Evolutionary conservation across 495 filamentous ascomycete species (phyloP), one percentile per base, ranked within the genome.

Genomic region (Penicillium verhagenii): DNA sequence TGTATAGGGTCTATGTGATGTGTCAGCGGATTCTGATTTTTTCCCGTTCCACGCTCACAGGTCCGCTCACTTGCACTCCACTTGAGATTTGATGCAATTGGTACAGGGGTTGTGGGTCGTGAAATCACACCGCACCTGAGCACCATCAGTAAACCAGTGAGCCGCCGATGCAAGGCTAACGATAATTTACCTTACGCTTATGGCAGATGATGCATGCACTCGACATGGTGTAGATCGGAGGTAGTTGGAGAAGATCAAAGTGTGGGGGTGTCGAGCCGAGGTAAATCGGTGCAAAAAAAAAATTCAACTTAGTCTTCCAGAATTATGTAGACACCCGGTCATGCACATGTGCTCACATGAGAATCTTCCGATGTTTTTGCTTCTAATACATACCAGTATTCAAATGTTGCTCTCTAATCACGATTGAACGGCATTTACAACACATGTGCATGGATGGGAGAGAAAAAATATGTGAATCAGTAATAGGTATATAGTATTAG

Each of bases 201-300:
- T 68, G 65, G 25, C 65, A 68, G 35, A 68, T 66, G 23, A 68
- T 68, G 40, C 65, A 68, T 19, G 65, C 65, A 49, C 52, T 58
- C 18, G 62, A 65, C 65, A 67, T 67, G 50, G 50, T 44, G 49
- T 33, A 48, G 46, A 48, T 48, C 46, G 16, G 11, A 14, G 38
- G 42, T 52, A 47, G 56, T 60, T 57, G 57, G 50, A 63, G 51
- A 37, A 44, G 47, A 26, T 28, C 39, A 35, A 45, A 50, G 29
- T 57, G 62, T 54, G 59, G 56, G 57, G 53, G 43, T n/a, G 4
- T 33, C 6, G 8, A 21, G 21, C 46, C 52, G 40, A 55, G 56
- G 59, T 44, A n/a, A n/a, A n/a, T n/a, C n/a, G n/a, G n/a, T n/a
- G n/a, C n/a, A n/a, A n/a, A n/a, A n/a, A n/a, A n/a, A n/a, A n/a